A percentile compares a stretch with the other conserved stretches of the same genome.
These are phyloP conservation scores for Amniculicola lignicola DNA, from an alignment of 495 filamentous ascomycete genomes.

Conservation along the genomic window DNA sequence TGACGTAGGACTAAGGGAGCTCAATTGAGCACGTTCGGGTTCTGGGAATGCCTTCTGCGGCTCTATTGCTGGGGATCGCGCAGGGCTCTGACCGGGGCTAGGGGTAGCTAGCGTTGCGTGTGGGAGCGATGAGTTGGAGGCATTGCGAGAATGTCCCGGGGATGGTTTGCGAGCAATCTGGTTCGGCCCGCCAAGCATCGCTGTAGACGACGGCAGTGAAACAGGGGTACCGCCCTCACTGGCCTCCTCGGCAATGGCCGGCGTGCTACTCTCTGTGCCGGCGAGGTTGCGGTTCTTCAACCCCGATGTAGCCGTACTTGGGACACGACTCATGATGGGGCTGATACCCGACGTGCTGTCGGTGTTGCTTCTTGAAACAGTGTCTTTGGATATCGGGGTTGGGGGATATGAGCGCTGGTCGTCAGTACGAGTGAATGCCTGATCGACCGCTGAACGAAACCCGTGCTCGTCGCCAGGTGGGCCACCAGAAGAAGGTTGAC, in stretches of 20 bases:
- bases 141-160: conserved; percentile 39
- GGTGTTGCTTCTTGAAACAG: conserved; percentile 59
- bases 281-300: conserved; percentile 16
- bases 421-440: conserved; percentile 60
- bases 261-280: conserved; percentile 46
- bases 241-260: conserved; percentile 57
- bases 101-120: conserved; percentile 60
- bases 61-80: conserved; percentile 54
- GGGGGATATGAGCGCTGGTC: conserved; percentile 48
- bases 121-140: conserved; percentile 41
- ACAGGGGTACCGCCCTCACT: conserved; percentile 29
- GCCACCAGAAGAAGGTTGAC: not conserved
- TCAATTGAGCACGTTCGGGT: conserved; percentile 35
- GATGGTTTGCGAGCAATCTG: conserved; percentile 43
- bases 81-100: conserved; percentile 60
- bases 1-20: conserved; percentile 8
- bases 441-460: conserved; percentile 65
- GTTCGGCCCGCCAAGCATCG: conserved; percentile 32
- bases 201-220: conserved; percentile 23
- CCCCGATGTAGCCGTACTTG: conserved; percentile 42
- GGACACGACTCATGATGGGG: conserved; percentile 61
- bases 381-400: conserved; percentile 51
- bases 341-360: conserved; percentile 64
- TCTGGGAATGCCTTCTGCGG: conserved; percentile 42
- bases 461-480: conserved; percentile 50